Evolutionary conservation across 2,329 filamentous ascomycete species (phyloP).

Genomic region (Clonostachys rosea): DNA sequence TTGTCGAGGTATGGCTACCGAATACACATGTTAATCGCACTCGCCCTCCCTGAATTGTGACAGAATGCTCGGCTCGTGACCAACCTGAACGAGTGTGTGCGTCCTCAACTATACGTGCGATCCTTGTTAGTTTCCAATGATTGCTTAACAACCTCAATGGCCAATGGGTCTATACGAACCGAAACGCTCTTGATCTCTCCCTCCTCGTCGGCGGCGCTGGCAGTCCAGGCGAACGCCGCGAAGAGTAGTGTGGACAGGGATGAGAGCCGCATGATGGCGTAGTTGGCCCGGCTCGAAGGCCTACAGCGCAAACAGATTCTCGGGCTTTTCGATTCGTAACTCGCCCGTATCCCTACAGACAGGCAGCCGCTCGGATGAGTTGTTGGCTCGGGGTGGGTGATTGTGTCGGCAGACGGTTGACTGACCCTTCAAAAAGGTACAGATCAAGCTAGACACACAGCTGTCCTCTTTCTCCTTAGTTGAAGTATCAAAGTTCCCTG

Average conservation of each 20-base stretch:
- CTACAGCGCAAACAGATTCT: too few species aligned
- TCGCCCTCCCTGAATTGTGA: slow-evolving; percentile 5
- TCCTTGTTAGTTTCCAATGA: slow-evolving; percentile 9
- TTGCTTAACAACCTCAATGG: background rate
- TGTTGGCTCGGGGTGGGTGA: too few species aligned
- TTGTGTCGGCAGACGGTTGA: too few species aligned
- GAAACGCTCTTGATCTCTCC: slow-evolving; percentile 47
- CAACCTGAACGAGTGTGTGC: slow-evolving; percentile 75
- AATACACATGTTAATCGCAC: slow-evolving; percentile 3
- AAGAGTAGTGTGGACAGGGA: slow-evolving; percentile 42
- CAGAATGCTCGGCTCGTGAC: slow-evolving; percentile 22
- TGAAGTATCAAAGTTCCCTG: too few species aligned
- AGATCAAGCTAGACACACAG: too few species aligned
- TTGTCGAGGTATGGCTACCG: slow-evolving; percentile 89
- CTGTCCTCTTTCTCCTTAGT: too few species aligned
- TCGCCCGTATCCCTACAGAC: too few species aligned
- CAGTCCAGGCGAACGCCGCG: slow-evolving; percentile 44
- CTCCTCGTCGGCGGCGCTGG: slow-evolving; percentile 44
- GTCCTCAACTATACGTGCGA: slow-evolving; percentile 64
- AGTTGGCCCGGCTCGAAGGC: background rate
- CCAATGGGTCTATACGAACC: slow-evolving; percentile 23
- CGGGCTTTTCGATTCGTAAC: too few species aligned
- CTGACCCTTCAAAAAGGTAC: too few species aligned
- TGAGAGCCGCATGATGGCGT: slow-evolving; percentile 41
- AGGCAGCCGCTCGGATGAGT: too few species aligned